Conservation (phyloP, 2,329 filamentous ascomycete species). For the Emmonsia crescens region DNA sequence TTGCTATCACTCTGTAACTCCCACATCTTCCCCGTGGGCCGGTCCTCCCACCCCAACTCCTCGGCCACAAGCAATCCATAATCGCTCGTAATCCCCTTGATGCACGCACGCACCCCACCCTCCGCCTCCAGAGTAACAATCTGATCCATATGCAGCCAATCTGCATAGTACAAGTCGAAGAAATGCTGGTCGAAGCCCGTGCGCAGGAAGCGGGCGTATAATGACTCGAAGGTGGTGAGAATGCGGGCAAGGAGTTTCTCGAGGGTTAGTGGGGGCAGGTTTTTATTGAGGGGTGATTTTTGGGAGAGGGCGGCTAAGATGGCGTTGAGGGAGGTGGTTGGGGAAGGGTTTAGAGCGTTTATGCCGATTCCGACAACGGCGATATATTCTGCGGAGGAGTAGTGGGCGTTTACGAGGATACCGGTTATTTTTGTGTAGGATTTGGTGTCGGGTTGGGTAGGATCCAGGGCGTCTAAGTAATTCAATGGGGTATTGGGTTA, state of each 20-base stretch:
- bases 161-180: constrained; percentile 64
- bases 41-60: constrained; percentile 63
- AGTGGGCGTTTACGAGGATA: constrained; percentile 82
- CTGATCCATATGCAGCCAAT: constrained; percentile 78
- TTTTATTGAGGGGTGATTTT: constrained; percentile 22
- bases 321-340: constrained; percentile 76
- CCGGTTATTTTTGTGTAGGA: constrained; percentile 82
- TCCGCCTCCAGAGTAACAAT: constrained; percentile 69
- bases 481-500: constrained; percentile 6
- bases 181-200: constrained; percentile 64
- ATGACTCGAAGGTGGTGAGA: constrained; percentile 62
- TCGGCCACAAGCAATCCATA: constrained; percentile 81
- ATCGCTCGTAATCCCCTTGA: constrained; percentile 82
- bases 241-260: constrained; percentile 77
- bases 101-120: constrained; percentile 60
- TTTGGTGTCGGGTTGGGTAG: constrained; percentile 37
- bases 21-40: constrained; percentile 65
- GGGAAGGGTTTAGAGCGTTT: constrained; percentile 72
- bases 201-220: constrained; percentile 65
- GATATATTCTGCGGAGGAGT: constrained; percentile 65
- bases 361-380: constrained; percentile 78
- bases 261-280: constrained; percentile 49
- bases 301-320: constrained; percentile 43
- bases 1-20: constrained; percentile 92
- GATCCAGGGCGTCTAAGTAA: constrained; percentile 53